These are phyloP conservation scores for Mercurialis annua DNA, from an alignment of 345 rosid species.

Conservation along the genomic window DNA sequence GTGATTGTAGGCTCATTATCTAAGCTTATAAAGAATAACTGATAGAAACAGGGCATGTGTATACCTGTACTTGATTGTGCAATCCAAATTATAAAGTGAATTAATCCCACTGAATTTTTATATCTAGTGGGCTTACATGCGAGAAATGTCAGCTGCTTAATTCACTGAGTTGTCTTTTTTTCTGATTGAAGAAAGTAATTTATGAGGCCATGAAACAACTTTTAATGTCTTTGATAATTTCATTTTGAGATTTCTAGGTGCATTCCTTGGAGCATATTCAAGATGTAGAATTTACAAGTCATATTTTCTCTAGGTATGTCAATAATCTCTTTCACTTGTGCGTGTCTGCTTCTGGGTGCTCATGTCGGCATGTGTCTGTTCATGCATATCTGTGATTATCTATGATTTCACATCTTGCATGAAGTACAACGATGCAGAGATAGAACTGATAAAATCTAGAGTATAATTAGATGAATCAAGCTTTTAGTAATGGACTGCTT, in stretches of 20 bases:
- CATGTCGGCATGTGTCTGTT: not conserved
- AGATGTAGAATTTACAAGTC: conserved; percentile 70
- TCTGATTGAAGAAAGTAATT: not conserved
- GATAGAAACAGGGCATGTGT: not conserved
- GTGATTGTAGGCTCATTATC: conserved; percentile 1
- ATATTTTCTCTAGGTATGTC: conserved; percentile 63
- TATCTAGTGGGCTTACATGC: not conserved
- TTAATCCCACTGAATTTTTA: not conserved
- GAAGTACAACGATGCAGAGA: not conserved
- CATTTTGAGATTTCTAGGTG: conserved; percentile 44
- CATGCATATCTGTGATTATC: not conserved
- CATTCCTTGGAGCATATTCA: conserved; percentile 80
- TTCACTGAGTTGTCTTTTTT: conserved; percentile 5
- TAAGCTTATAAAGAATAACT: not conserved
- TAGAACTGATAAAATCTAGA: not conserved
- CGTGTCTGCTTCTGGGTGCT: not conserved
- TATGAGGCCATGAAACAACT: conserved; percentile 5
- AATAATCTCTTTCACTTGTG: not conserved
- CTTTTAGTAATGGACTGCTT: conserved; percentile 3
- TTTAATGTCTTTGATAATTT: conserved; percentile 21
- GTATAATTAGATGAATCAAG: not conserved
- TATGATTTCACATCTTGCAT: not conserved
- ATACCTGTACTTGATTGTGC: not conserved
- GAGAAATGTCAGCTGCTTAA: not conserved
- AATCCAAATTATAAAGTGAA: not conserved